Conservation (phyloP, 371 early-diverging fungal species). For the Apophysomyces elegans region DNA sequence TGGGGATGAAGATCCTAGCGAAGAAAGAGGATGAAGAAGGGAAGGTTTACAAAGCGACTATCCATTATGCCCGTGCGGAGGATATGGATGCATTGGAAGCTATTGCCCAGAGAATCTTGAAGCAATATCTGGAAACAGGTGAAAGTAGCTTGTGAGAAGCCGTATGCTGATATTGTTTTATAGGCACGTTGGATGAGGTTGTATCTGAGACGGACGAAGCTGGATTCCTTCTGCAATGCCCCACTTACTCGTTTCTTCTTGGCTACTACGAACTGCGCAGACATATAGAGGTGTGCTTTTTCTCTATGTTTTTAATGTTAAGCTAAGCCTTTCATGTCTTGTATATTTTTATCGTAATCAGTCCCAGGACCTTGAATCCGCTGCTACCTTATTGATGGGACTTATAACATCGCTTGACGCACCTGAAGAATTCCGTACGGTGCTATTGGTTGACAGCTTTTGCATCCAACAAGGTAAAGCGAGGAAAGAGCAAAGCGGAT, state of each 20-base stretch:
- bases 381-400: conserved; percentile 12
- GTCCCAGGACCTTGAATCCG: conserved; percentile 6
- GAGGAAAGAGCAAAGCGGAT: background rate
- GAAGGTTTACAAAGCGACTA: conserved; percentile 20
- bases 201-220: conserved; percentile 19
- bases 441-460: conserved; percentile 20
- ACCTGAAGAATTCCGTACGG: conserved; percentile 21
- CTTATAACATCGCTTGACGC: conserved; percentile 15
- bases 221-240: conserved; percentile 18
- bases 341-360: background rate
- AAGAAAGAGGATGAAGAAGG: conserved; percentile 23
- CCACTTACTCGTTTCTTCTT: conserved; percentile 25
- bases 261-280: conserved; percentile 23
- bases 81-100: conserved; percentile 27
- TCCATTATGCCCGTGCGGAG: conserved; percentile 29
- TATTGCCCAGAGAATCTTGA: conserved; percentile 23
- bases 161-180: background rate
- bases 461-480: conserved; percentile 17
- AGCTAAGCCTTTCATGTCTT: background rate
- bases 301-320: background rate
- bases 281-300: conserved; percentile 14
- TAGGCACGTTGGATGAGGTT: conserved; percentile 20
- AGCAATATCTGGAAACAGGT: conserved; percentile 26
- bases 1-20: conserved; percentile 15
- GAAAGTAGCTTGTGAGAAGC: background rate